A percentile compares a stretch with the other conserved stretches of the same genome.
phyloP scores from a whole-genome alignment of 2,329 filamentous ascomycete genomes.

The Penicillium sp. region DNA sequence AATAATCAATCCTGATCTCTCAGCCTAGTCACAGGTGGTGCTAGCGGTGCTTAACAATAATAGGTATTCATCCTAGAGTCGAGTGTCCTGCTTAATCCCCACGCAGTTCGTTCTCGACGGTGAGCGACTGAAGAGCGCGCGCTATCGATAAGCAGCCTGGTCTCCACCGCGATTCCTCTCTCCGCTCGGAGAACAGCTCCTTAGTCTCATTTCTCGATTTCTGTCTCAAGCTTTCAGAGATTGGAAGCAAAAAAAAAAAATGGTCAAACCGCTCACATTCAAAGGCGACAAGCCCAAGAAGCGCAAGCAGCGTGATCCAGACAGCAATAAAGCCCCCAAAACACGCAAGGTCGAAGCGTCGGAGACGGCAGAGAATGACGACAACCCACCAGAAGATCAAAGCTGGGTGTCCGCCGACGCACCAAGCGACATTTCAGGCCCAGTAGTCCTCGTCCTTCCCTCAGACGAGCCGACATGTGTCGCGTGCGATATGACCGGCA shows the following conservation, averaged over 20 bases:
- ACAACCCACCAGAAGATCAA: constrained; percentile 59
- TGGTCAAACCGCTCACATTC: constrained; percentile 79
- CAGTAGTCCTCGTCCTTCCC: constrained; percentile 74
- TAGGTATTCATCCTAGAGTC: too few species aligned
- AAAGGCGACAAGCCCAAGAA: constrained; percentile 97
- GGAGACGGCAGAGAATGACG: constrained; percentile 26
- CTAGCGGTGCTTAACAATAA: too few species aligned
- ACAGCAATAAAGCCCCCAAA: constrained; percentile 31
- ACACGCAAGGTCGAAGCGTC: constrained; percentile 19
- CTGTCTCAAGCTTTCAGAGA: too few species aligned
- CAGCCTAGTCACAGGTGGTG: too few species aligned
- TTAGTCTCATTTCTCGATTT: too few species aligned
- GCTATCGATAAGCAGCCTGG: constrained; percentile 1
- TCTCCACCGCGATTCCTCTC: not conserved
- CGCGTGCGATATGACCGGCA: constrained; percentile 78
- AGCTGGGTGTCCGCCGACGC: constrained; percentile 85
- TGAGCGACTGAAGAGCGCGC: not conserved
- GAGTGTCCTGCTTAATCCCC: too few species aligned
- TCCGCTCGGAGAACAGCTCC: too few species aligned
- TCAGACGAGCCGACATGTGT: constrained; percentile 67
- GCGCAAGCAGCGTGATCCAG: constrained; percentile 64
- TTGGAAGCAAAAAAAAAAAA: constrained; percentile 20
- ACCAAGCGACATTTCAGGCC: constrained; percentile 68
- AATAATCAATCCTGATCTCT: too few species aligned
- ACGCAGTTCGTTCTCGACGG: too few species aligned